Evolutionary conservation across 768 basidiomycete genomes (phyloP).

Genomic region (Termitomyces sp.): DNA sequence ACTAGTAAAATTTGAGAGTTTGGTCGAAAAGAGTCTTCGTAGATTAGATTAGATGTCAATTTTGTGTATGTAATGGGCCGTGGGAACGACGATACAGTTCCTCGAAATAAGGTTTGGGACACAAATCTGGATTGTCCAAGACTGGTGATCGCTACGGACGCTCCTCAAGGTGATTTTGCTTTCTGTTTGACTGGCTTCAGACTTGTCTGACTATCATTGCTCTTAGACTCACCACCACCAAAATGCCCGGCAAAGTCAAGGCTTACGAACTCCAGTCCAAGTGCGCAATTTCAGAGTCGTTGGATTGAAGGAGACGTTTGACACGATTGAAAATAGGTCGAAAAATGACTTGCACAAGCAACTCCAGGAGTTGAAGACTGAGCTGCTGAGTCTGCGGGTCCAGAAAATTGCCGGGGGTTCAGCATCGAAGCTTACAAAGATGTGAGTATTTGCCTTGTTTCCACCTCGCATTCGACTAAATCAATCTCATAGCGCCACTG

Average conservation of each 20-base stretch:
- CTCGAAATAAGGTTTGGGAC: slow-evolving; percentile 40
- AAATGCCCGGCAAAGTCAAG: slow-evolving; percentile 90
- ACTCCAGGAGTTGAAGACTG: slow-evolving; percentile 89
- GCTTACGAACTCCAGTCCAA: slow-evolving; percentile 96
- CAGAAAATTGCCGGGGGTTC: slow-evolving; percentile 98
- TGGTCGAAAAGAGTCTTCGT: slow-evolving; percentile 18
- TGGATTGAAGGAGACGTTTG: slow-evolving; percentile 4
- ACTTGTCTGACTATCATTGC: neutral
- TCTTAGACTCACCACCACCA: slow-evolving; percentile 26
- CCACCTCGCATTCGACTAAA: neutral
- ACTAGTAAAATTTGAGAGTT: slow-evolving; percentile 48
- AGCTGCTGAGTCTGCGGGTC: slow-evolving; percentile 90
- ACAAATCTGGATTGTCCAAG: slow-evolving; percentile 22
- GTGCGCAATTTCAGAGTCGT: slow-evolving; percentile 38
- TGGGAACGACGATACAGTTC: slow-evolving; percentile 40
- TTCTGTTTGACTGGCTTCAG: neutral
- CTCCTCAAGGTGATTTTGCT: slow-evolving; percentile 37
- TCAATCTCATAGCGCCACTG: slow-evolving; percentile 59
- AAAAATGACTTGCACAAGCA: slow-evolving; percentile 97
- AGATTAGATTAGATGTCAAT: slow-evolving; percentile 36
- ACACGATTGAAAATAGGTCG: slow-evolving; percentile 48
- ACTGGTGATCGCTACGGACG: slow-evolving; percentile 33
- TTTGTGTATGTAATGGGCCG: slow-evolving; percentile 21
- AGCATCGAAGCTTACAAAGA: slow-evolving; percentile 94
- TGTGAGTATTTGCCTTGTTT: slow-evolving; percentile 53